phyloP scores from a whole-genome alignment of 352 stramenopile species.

The Saprolegnia diclina region DNA sequence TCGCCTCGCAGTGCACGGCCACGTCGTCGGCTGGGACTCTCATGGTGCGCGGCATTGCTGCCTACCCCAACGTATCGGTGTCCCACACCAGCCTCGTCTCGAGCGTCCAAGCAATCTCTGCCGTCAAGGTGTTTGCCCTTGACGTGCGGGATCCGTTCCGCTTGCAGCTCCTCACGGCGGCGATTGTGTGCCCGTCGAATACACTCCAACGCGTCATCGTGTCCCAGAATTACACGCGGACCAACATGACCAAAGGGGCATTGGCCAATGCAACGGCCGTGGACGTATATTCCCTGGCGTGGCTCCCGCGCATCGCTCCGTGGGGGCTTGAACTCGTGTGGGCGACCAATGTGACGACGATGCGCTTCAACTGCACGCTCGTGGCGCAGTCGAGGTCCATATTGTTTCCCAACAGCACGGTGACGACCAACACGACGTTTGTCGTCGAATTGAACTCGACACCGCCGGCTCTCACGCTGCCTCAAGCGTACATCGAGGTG shows the following conservation, averaged over 20 bases:
- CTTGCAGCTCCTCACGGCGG: background rate
- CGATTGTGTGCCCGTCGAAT: background rate
- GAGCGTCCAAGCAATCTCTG: background rate
- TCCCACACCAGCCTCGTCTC: background rate
- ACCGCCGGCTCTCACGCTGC: background rate
- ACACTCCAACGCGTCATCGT: background rate
- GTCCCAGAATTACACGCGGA: background rate
- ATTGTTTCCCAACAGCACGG: background rate
- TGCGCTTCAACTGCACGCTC: background rate
- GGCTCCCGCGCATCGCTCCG: no score
- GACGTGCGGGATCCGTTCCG: background rate
- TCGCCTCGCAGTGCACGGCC: no score
- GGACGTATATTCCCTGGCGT: background rate
- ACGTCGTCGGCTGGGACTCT: background rate
- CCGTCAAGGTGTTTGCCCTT: background rate
- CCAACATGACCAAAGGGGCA: background rate
- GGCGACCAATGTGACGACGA: background rate
- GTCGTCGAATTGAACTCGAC: background rate
- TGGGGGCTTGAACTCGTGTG: background rate
- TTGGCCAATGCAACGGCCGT: background rate
- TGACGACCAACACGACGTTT: background rate
- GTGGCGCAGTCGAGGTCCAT: background rate
- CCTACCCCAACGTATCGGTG: background rate
- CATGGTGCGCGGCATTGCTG: background rate
- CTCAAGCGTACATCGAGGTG: background rate